These are phyloP conservation scores for Tuber brumale DNA, from an alignment of 495 filamentous ascomycete genomes.

Conservation along the genomic window DNA sequence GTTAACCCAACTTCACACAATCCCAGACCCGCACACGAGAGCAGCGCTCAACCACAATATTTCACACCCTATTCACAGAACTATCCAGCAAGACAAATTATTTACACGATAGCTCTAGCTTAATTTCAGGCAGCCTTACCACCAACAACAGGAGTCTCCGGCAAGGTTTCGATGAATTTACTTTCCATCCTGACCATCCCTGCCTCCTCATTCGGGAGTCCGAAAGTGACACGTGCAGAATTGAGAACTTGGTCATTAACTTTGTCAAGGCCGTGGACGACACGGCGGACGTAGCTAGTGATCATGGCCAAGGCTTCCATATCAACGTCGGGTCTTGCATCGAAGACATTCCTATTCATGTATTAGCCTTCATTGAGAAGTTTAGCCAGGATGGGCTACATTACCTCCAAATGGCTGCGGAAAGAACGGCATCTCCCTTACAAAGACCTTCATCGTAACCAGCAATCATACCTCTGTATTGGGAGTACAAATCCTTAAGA, in stretches of 20 bases:
- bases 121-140: background rate
- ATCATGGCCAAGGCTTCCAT: constrained; percentile 62
- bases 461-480: constrained; percentile 82
- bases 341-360: constrained; percentile 65
- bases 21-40: background rate
- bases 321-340: constrained; percentile 65
- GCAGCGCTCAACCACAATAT: background rate
- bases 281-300: constrained; percentile 69
- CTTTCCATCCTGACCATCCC: constrained; percentile 14
- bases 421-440: constrained; percentile 46
- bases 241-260: constrained; percentile 53
- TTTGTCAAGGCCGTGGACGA: constrained; percentile 57
- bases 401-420: constrained; percentile 70
- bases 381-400: background rate
- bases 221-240: constrained; percentile 43
- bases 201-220: constrained; percentile 40
- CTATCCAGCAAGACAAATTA: background rate
- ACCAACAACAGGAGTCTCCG: background rate
- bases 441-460: constrained; percentile 52
- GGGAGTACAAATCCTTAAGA: constrained; percentile 82
- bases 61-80: too few relatives aligned
- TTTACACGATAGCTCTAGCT: background rate
- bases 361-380: background rate
- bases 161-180: constrained; percentile 3
- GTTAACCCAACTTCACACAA: background rate